Base-by-base conservation (phyloP, 1,284 basidiomycete species). In the Ustilago lituana region DNA sequence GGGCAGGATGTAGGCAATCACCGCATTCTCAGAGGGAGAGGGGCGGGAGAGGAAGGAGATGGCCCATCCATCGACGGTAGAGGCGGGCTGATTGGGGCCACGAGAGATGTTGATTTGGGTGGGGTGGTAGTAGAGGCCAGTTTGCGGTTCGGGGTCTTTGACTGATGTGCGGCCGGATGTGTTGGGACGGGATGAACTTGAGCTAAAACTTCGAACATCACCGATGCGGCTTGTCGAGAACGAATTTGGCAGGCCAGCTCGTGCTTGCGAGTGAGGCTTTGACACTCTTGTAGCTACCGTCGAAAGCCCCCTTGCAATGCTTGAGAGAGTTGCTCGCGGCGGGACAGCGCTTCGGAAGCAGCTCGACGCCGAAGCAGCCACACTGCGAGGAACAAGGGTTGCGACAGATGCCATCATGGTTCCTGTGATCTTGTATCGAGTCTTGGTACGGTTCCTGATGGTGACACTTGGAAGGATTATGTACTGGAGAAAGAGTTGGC, bases 111-210 rank as follows among this genome's bases (percentile, higher is more conserved):
- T 56, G 51, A 72, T 67, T 31, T 48, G 43, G 5, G 64, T 72
- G 3, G 67, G 55, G 22, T 77, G 75, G 47, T 77, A 77, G 54
- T 66, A 75, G 8, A 77, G 73, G 0, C 73, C 70, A 0, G 73
- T 73, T 17, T 71, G 67, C 2, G 40, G 47, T 31, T 73, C 70
- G 4, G 64, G 67, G 27, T 73, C 70, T 27, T 55, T 57, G 17
- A 67, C 60, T 4, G 58, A 56, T 9, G 44, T 56, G 26, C 63
- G 55, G 7, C 62, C 56, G 0, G 56, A 59, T n/a, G 36, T 38
- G 19, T 39, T 27, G 12, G 27, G n/a, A 7, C 31, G 41, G 1
- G 5, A 11, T 2, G 22, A 11, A 4, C 38, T 38, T 0, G 51
- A 54, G 38, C 24, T 50, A n/a, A 59, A 48, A 20, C 26, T 20